Conservation (phyloP, 2,329 filamentous ascomycete genomes). For the Paramyrothecium sp. region DNA sequence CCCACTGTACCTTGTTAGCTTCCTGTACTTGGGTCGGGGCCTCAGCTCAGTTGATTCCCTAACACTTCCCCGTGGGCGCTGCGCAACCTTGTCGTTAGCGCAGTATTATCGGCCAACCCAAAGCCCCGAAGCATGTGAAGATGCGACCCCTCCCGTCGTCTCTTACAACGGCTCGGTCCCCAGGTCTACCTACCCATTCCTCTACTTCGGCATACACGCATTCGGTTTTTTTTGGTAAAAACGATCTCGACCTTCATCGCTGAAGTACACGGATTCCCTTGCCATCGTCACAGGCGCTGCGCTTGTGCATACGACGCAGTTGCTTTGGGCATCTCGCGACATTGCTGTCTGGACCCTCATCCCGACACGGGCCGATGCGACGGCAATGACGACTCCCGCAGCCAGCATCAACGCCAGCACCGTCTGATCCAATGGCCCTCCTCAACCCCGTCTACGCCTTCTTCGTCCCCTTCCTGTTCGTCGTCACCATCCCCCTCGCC, state of each 20-base stretch:
- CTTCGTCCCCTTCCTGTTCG: slow-evolving; percentile 59
- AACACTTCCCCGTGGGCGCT: neutral
- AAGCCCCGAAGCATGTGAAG: neutral
- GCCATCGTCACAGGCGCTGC: too few species aligned
- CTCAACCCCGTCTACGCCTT: slow-evolving; percentile 55
- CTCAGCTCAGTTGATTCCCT: neutral
- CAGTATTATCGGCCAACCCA: neutral
- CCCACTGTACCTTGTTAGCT: too few species aligned
- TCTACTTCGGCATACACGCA: neutral
- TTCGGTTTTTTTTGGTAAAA: neutral
- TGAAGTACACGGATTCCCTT: too few species aligned
- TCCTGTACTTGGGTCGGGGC: too few species aligned
- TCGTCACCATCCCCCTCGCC: slow-evolving; percentile 62
- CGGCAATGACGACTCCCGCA: neutral
- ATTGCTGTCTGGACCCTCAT: too few species aligned
- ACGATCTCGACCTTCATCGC: too few species aligned
- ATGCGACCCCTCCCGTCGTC: neutral
- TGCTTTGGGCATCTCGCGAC: too few species aligned
- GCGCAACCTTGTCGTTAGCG: neutral
- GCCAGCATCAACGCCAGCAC: neutral
- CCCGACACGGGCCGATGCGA: neutral
- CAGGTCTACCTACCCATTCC: too few species aligned
- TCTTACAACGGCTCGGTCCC: neutral
- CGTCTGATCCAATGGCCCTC: slow-evolving; percentile 43
- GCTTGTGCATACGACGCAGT: too few species aligned